Percentiles rank a stretch among this genome's conserved stretches.
phyloP scores from a whole-genome alignment of 163 green algal genomes.

The Trebouxia gelatinosa region DNA sequence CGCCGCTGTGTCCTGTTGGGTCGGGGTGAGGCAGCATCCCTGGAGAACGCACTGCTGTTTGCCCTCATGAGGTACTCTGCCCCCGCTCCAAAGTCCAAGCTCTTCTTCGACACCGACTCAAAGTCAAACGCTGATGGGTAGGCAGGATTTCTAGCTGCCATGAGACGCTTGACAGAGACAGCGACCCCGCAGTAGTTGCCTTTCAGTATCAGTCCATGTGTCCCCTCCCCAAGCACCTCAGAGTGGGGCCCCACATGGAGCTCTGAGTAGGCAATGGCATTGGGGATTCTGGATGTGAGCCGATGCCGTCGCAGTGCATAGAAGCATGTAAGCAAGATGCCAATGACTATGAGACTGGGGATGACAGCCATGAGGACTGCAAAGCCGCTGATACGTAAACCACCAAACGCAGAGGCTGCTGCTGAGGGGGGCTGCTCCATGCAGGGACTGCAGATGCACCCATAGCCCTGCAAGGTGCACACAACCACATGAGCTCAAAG shows the following conservation, averaged over 20 bases:
- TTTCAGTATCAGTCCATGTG: conserved; percentile 11
- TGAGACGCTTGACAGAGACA: conserved; percentile 16
- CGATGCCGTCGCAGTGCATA: neutral
- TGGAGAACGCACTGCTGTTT: neutral
- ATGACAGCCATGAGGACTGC: conserved; percentile 6
- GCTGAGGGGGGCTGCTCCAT: neutral
- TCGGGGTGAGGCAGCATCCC: neutral
- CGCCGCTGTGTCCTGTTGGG: neutral
- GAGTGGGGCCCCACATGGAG: conserved; percentile 7
- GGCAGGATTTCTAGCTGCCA: conserved; percentile 12
- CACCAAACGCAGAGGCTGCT: conserved; percentile 11
- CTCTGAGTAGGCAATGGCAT: conserved; percentile 23
- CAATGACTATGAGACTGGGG: neutral
- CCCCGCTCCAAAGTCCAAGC: neutral
- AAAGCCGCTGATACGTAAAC: conserved; percentile 11
- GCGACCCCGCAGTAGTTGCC: conserved; percentile 17
- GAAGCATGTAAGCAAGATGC: conserved; percentile 4
- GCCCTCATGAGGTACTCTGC: neutral
- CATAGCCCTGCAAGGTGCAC: conserved; percentile 15
- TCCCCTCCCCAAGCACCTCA: conserved; percentile 15
- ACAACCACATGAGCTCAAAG: too few relatives aligned
- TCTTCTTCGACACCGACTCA: conserved; percentile 4
- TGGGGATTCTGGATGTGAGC: conserved; percentile 1
- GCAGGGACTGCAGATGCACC: conserved; percentile 5
- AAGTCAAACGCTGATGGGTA: conserved; percentile 22